phyloP scores from a whole-genome alignment of 177 flowering plant genomes.

The Vitis hybrid region DNA sequence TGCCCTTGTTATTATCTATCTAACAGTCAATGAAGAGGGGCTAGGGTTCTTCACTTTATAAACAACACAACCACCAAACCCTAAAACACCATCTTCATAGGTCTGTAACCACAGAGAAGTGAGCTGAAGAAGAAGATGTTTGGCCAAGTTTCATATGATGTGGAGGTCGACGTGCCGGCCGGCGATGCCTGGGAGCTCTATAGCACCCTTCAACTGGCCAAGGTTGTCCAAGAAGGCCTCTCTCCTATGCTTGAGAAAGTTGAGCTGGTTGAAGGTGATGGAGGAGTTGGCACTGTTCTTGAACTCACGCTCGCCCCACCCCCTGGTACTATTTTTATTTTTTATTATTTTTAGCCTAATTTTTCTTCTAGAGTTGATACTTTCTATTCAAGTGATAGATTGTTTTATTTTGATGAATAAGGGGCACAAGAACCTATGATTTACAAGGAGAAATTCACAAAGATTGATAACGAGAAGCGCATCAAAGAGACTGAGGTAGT shows the following conservation, averaged over 20 bases:
- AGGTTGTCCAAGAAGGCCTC: conserved; percentile 3
- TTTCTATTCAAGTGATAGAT: too few relatives aligned
- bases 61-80: too few relatives aligned
- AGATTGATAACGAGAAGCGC: conserved; percentile 21
- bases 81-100: too few relatives aligned
- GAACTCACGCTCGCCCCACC: too few relatives aligned
- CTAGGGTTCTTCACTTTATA: too few relatives aligned
- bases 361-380: too few relatives aligned
- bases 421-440: too few relatives aligned
- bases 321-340: too few relatives aligned
- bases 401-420: too few relatives aligned
- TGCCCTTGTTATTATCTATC: too few relatives aligned
- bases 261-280: conserved; percentile 27
- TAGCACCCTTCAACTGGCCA: conserved; percentile 18
- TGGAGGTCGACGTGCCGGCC: conserved; percentile 24
- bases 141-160: conserved; percentile 15
- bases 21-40: too few relatives aligned
- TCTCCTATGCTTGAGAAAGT: conserved; percentile 4
- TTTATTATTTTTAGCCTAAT: too few relatives aligned
- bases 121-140: not conserved
- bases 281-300: conserved; percentile 11
- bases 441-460: conserved; percentile 20
- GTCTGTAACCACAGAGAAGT: not conserved
- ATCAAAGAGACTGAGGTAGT: conserved; percentile 17
- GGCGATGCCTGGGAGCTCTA: conserved; percentile 27